These are phyloP conservation scores for Macrotyloma uniflorum DNA, from an alignment of 306 rosid species.

Conservation along the genomic window DNA sequence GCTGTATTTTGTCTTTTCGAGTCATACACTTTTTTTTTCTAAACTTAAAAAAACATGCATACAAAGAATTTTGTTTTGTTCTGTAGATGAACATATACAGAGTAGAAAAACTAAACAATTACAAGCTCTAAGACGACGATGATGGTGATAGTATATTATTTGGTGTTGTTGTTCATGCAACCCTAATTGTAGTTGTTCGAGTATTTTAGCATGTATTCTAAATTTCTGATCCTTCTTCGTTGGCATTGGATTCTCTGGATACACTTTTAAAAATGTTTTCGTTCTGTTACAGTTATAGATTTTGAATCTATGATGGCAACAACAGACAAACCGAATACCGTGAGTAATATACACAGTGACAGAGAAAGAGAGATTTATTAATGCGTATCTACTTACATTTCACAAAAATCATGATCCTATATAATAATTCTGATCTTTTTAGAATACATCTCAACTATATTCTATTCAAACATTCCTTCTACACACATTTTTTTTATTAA, in stretches of 20 bases:
- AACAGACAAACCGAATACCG: neutral
- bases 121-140: slow-evolving; percentile 1
- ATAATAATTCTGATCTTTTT: neutral
- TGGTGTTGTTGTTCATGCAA: slow-evolving; percentile 23
- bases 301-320: neutral
- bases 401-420: too few species aligned
- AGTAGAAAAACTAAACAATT: neutral
- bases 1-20: slow-evolving; percentile 56
- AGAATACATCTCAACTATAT: neutral
- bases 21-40: neutral
- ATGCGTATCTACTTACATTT: neutral
- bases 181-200: neutral
- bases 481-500: too few species aligned
- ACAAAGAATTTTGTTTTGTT: slow-evolving; percentile 25
- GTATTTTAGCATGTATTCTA: slow-evolving; percentile 33
- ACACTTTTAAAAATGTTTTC: neutral
- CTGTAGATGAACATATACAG: neutral
- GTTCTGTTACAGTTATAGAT: neutral
- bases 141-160: slow-evolving; percentile 22
- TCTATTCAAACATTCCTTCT: neutral
- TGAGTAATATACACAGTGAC: too few species aligned
- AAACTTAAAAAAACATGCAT: neutral
- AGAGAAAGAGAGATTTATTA: neutral
- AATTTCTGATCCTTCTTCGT: slow-evolving; percentile 16
- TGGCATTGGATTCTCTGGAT: neutral